phyloP scores from a whole-genome alignment of 2,329 filamentous ascomycete genomes.

The Apiospora malaysiana region DNA sequence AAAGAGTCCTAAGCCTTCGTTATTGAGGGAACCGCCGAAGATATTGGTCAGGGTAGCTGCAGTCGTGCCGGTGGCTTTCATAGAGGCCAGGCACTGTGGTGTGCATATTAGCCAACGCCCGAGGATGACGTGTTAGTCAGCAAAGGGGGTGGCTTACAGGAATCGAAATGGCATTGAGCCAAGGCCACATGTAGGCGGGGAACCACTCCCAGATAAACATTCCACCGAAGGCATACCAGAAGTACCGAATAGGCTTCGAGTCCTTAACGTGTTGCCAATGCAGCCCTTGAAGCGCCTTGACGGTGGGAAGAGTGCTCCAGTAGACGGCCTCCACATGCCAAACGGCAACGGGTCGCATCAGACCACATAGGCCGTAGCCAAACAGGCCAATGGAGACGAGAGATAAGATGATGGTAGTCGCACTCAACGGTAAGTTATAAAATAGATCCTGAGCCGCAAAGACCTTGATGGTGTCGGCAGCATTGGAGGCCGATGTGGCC shows the following conservation, averaged over 20 bases:
- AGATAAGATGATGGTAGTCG: constrained; percentile 52
- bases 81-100: constrained; percentile 52
- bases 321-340: constrained; percentile 63
- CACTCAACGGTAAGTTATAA: constrained; percentile 53
- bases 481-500: constrained; percentile 59
- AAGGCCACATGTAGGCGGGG: constrained; percentile 61
- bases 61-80: constrained; percentile 54
- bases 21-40: constrained; percentile 58
- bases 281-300: constrained; percentile 59
- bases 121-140: not conserved
- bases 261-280: constrained; percentile 58
- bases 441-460: constrained; percentile 58
- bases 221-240: constrained; percentile 56
- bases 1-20: constrained; percentile 58
- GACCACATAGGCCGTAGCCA: constrained; percentile 59
- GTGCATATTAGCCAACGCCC: not conserved
- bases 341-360: constrained; percentile 59
- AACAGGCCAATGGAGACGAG: constrained; percentile 61
- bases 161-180: constrained; percentile 60
- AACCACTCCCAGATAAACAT: constrained; percentile 60
- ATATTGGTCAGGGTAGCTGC: constrained; percentile 51
- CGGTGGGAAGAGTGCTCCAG: constrained; percentile 58
- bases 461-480: constrained; percentile 46
- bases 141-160: constrained; percentile 33
- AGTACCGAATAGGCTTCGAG: constrained; percentile 56